Percentiles rank a stretch among this genome's conserved stretches.
phyloP scores from a whole-genome alignment of 306 rosid genomes.

The Vigna hirtella region DNA sequence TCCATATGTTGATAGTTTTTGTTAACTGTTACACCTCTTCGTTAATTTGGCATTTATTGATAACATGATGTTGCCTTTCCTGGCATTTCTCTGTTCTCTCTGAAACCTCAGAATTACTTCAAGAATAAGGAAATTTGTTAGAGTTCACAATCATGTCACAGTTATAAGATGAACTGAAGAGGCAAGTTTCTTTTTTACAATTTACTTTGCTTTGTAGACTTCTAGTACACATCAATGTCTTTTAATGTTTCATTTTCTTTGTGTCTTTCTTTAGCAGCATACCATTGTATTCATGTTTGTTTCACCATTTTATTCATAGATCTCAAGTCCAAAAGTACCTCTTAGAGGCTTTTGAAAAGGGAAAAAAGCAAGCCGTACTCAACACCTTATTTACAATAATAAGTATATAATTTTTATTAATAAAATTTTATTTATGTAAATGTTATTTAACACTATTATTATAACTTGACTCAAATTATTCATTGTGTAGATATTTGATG shows the following conservation, averaged over 20 bases:
- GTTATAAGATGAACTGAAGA: conserved; percentile 80
- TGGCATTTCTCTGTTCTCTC: conserved; percentile 39
- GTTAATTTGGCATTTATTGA: conserved; percentile 26
- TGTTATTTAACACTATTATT: no score
- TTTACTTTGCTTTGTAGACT: background rate
- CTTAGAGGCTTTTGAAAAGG: no score
- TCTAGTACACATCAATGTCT: conserved; percentile 10
- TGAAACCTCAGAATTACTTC: conserved; percentile 71
- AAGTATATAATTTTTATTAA: no score
- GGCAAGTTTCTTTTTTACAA: conserved; percentile 53
- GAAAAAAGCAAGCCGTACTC: no score
- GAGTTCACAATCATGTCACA: conserved; percentile 64
- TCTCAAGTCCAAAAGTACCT: conserved; percentile 57
- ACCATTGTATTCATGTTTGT: conserved; percentile 40
- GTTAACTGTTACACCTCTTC: conserved; percentile 10
- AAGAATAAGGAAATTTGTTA: conserved; percentile 77
- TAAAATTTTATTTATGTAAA: no score
- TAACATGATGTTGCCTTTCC: conserved; percentile 36
- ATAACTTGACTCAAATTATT: no score
- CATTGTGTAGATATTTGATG: no score
- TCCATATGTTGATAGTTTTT: conserved; percentile 34
- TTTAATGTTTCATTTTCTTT: conserved; percentile 35
- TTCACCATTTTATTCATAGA: conserved; percentile 49
- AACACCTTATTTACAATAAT: no score
- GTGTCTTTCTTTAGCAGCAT: background rate